Evolutionary conservation across 148 eudicot genomes (phyloP), one percentile per base, ranked within the genome.

Genomic region (Diospyros lotus): DNA sequence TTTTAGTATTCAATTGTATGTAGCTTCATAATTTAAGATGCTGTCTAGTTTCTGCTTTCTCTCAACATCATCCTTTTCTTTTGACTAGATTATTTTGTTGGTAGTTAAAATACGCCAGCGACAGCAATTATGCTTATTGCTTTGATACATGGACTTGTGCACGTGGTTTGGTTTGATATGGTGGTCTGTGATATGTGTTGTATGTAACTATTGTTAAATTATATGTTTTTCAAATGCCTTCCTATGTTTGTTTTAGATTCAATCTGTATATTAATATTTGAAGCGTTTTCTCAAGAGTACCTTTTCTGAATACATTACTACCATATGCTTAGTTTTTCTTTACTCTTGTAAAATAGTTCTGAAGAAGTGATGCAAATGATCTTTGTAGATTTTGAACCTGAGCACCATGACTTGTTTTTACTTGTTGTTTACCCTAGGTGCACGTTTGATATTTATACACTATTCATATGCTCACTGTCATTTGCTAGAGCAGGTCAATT

Each of bases 321-420:
- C 11, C 5, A 40, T 42, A 3, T 15, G 14, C 48, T 64, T 41
- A 42, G 28, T 28, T 28, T 42, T 64, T 64, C 42, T 10, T 64
- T 48, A 64, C 14, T 6, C 41, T 2, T 6, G 46, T 17, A 42
- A 4, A 14, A 13, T 39, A 11, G 68, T 11, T 42, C 2, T 42
- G 68, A 2, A 3, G 38, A 44, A 44, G 51, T 66, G 38, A 12
- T 6, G 52, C 51, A 66, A 43, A 66, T 52, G 7, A 6, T 90
- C 98, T 50, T 92, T 84, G 73, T 96, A 92, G 76, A 95, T 94
- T 1, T 90, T 88, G 67, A 96, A 95, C 73, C 84, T 95, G 28
- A 28, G 28, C 28, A 28, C 28, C 28, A 28, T 28, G 28, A 28
- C 28, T 28, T 28, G 28, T 28, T 28, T 28, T 28, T 28, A 28